Evolutionary conservation across 345 rosid species (phyloP), one percentile per base, ranked within the genome.

Genomic region (Jatropha curcas): DNA sequence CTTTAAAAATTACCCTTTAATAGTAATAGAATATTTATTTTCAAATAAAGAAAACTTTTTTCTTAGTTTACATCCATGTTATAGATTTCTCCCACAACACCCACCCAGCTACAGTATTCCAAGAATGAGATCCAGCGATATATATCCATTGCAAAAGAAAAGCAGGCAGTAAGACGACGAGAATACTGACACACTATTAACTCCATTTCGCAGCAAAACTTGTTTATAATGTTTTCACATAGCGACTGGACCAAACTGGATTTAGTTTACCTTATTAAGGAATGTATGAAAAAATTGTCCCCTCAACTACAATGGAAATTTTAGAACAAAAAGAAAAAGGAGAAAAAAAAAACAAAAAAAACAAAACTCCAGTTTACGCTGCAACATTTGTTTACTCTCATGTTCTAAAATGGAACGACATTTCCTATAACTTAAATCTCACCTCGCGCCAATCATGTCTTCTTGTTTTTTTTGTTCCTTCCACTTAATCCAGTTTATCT

Each of bases 401-500:
- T n/a, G n/a, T 52, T n/a, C 30, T 46, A 7, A 56, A 58, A 57
- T 35, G 34, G 51, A 51, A 59, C 35, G 46, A 61, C 51, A 60
- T 33, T 35, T 34, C 65, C 74, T 65, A 24, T 33, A 77, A 46
- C 43, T 71, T 41, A 33, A 46, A 30, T n/a, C 71, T 72, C 69
- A 19, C 28, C 57, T 45, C 37, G 22, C 65, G 56, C 78, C 73
- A 65, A 37, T 73, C 66, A 50, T 67, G 30, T 63, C 68, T 58
- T 58, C 33, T 66, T 65, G n/a, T 71, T 16, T 43, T 69, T 65
- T 48, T 7, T 46, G 28, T 16, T 41, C 68, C n/a, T n/a, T n/a
- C n/a, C n/a, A n/a, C n/a, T n/a, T n/a, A n/a, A n/a, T 22, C 57
- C 70, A 60, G 45, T 67, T 79, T 60, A 76, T 71, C 77, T 63